Evolutionary conservation across 257 asterid species (phyloP).

Genomic region (Solanum boliviense): DNA sequence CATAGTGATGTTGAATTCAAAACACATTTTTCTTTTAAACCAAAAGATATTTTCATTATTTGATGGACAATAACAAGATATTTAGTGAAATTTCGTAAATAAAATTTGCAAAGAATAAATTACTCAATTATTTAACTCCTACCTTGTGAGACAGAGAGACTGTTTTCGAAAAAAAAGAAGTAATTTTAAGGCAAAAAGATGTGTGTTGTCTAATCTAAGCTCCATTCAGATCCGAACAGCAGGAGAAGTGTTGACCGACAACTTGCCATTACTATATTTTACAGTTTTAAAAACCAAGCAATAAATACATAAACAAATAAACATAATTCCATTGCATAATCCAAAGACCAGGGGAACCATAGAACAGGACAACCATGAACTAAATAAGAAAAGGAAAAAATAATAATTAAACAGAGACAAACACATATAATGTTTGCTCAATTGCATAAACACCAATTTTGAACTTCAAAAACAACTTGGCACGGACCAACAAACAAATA

Average conservation of each 20-base stretch:
- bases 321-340: background rate
- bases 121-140: too few species aligned
- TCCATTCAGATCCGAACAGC: constrained; percentile 27
- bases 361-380: background rate
- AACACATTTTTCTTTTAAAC: background rate
- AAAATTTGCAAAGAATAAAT: too few species aligned
- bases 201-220: too few species aligned
- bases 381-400: background rate
- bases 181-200: too few species aligned
- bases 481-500: background rate
- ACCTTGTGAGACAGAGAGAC: rapidly evolving
- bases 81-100: background rate
- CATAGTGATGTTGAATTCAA: background rate
- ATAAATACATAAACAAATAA: background rate
- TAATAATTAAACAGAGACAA: background rate
- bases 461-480: background rate
- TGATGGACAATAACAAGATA: background rate
- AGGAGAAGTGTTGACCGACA: constrained; percentile 7
- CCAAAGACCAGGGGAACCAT: background rate
- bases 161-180: background rate
- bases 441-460: background rate
- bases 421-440: background rate
- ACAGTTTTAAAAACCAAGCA: background rate
- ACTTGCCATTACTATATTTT: background rate
- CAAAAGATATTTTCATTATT: background rate